A percentile compares a stretch with the other conserved stretches of the same genome.
phyloP scores from a whole-genome alignment of 2,329 filamentous ascomycete species.

The Bertia moriformis region DNA sequence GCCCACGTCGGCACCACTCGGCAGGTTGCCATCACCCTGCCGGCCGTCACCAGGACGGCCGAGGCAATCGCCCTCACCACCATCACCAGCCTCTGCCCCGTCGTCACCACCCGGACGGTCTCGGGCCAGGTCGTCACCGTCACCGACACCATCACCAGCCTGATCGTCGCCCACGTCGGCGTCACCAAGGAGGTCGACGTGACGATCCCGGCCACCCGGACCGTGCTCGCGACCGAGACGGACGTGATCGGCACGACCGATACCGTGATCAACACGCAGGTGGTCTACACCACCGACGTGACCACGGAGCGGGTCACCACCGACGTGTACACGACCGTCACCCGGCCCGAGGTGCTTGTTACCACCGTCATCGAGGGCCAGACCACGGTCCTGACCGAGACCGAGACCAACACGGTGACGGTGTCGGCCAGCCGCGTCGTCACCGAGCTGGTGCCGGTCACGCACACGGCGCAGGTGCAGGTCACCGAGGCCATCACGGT shows the following conservation, averaged over 20 bases:
- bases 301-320: conserved; percentile 10
- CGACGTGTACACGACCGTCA: conserved; percentile 20
- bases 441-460: conserved; percentile 24
- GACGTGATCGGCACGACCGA: conserved; percentile 5
- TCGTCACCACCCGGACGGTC: conserved; percentile 27
- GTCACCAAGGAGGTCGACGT: conserved; percentile 13
- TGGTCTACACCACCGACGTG: conserved; percentile 5
- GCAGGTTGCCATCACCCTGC: conserved; percentile 17
- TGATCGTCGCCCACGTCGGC: conserved; percentile 15
- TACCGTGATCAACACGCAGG: conserved; percentile 4
- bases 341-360: conserved; percentile 21
- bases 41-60: conserved; percentile 19
- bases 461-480: conserved; percentile 19
- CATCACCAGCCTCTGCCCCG: conserved; percentile 25
- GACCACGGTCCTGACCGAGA: conserved; percentile 25
- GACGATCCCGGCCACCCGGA: too few species aligned
- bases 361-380: conserved; percentile 25
- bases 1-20: conserved; percentile 11
- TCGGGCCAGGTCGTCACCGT: conserved; percentile 22
- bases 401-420: conserved; percentile 23
- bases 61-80: conserved; percentile 23
- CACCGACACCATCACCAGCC: conserved; percentile 22
- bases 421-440: conserved; percentile 19
- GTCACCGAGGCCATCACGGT: conserved; percentile 12
- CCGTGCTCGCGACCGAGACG: not conserved